Evolutionary conservation across 257 asterid species (phyloP), one percentile per base, ranked within the genome.

Genomic region (Ballota nigra): DNA sequence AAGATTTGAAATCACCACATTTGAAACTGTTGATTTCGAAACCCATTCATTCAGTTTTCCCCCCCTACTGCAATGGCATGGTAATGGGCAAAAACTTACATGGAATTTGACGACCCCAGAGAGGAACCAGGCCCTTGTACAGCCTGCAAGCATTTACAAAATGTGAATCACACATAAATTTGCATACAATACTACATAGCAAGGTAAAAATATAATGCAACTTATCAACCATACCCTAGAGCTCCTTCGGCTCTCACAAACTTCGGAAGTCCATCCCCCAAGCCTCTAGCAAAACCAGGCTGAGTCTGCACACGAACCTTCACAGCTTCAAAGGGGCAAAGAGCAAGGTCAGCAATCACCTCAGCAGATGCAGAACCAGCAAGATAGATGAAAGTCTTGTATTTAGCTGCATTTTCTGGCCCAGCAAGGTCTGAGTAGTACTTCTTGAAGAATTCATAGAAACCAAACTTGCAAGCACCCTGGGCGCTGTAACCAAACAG

Each of bases 21-120:
- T n/a, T n/a, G n/a, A n/a, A n/a, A n/a, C n/a, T n/a, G n/a, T n/a
- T n/a, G n/a, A n/a, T n/a, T n/a, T n/a, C n/a, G n/a, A n/a, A n/a
- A n/a, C n/a, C n/a, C n/a, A n/a, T n/a, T n/a, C n/a, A n/a, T n/a
- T n/a, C n/a, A n/a, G n/a, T n/a, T n/a, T n/a, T n/a, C n/a, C n/a
- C n/a, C 10, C 23, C 16, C 3, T 26, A 40, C 7, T 4, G n/a
- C 16, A 24, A 20, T 67, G 9, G 15, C 55, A 53, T 15, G 43
- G 69, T 26, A 24, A 10, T 24, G 29, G 47, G 75, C 60, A 22
- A 56, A 24, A 71, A 80, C 97, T 85, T 78, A 91, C 97, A 91
- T 78, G 97, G 97, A 76, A 91, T 91, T 69, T 91, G 97, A 81
- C 97, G 97, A n/a, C 97, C 97, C 97, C 97, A 91, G 51, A 91